Evolutionary conservation across 75 land plant genomes (phyloP).

Genomic region (Ceratopteris richardii): DNA sequence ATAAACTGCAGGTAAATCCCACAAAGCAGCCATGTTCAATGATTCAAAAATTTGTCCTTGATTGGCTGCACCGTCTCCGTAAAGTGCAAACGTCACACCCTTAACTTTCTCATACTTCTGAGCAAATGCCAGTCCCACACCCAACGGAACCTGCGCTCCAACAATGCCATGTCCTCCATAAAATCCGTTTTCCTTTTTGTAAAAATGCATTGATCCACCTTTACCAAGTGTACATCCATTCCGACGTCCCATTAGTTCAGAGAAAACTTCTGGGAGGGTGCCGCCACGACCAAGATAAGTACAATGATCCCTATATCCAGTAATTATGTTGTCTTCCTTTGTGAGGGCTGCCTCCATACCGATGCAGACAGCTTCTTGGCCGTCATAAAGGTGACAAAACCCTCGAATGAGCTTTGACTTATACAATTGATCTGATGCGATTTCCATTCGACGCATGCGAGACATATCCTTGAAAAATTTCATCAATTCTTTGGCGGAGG

Average conservation of each 20-base stretch:
- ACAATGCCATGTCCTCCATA: slow-evolving; percentile 95
- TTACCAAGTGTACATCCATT: slow-evolving; percentile 83
- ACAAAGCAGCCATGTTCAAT: slow-evolving; percentile 82
- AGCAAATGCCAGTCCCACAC: slow-evolving; percentile 76
- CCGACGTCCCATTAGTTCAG: slow-evolving; percentile 86
- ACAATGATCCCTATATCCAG: slow-evolving; percentile 93
- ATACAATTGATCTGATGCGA: slow-evolving; percentile 88
- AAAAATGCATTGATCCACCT: slow-evolving; percentile 95
- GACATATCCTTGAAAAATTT: slow-evolving; percentile 79
- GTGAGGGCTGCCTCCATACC: slow-evolving; percentile 95
- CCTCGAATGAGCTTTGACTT: slow-evolving; percentile 91
- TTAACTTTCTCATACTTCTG: slow-evolving; percentile 79
- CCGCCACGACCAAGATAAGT: slow-evolving; percentile 74
- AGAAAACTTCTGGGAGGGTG: slow-evolving; percentile 51
- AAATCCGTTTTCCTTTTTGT: slow-evolving; percentile 70
- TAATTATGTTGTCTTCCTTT: slow-evolving; percentile 61
- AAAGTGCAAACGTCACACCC: slow-evolving; percentile 58
- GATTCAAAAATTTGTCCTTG: slow-evolving; percentile 97
- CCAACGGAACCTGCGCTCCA: slow-evolving; percentile 83
- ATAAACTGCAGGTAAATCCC: slow-evolving; percentile 74
- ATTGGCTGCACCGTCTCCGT: slow-evolving; percentile 93
- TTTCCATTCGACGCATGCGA: slow-evolving; percentile 85
- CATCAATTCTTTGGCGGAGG: slow-evolving; percentile 60
- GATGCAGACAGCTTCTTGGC: slow-evolving; percentile 86
- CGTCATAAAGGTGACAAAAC: slow-evolving; percentile 93